Percentiles rank a stretch among this genome's conserved stretches.
Conservation (phyloP, 768 basidiomycete genomes). For the Mrakia hoshinonis region DNA sequence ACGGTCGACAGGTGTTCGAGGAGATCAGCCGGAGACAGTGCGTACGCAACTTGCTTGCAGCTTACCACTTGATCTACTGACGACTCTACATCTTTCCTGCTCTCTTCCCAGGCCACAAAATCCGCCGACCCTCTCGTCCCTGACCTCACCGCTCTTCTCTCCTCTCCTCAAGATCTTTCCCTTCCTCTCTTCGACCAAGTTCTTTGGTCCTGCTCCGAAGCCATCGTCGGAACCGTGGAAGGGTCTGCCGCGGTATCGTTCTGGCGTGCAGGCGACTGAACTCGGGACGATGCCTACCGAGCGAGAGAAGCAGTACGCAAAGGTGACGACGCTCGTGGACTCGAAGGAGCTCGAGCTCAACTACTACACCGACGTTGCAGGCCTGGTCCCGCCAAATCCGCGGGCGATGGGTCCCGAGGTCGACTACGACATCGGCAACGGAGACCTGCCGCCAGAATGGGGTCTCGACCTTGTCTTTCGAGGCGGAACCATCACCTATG, state of each 20-base stretch:
- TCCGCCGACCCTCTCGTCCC: conserved; percentile 30
- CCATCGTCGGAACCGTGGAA: conserved; percentile 37
- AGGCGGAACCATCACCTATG: conserved; percentile 69
- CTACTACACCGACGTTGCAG: conserved; percentile 65
- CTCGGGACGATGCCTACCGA: conserved; percentile 26
- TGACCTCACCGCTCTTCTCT: neutral
- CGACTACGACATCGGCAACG: conserved; percentile 66
- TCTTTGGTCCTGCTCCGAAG: conserved; percentile 28
- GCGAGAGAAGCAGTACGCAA: conserved; percentile 62
- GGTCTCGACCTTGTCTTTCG: conserved; percentile 76
- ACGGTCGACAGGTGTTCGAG: conserved; percentile 57
- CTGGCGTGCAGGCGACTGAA: conserved; percentile 26
- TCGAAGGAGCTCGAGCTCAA: conserved; percentile 65
- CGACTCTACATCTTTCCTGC: neutral
- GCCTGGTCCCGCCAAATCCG: conserved; percentile 7
- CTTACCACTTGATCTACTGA: neutral
- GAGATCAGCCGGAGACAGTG: conserved; percentile 46
- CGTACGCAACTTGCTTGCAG: neutral
- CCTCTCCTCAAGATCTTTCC: conserved; percentile 8
- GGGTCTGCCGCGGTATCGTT: conserved; percentile 44
- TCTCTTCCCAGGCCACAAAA: neutral
- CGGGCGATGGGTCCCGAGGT: conserved; percentile 24
- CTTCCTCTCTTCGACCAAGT: neutral
- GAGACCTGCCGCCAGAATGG: conserved; percentile 84
- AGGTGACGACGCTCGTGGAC: conserved; percentile 73